Base-by-base conservation (phyloP, 306 rosid genomes). In the Acacia melanoxylon region DNA sequence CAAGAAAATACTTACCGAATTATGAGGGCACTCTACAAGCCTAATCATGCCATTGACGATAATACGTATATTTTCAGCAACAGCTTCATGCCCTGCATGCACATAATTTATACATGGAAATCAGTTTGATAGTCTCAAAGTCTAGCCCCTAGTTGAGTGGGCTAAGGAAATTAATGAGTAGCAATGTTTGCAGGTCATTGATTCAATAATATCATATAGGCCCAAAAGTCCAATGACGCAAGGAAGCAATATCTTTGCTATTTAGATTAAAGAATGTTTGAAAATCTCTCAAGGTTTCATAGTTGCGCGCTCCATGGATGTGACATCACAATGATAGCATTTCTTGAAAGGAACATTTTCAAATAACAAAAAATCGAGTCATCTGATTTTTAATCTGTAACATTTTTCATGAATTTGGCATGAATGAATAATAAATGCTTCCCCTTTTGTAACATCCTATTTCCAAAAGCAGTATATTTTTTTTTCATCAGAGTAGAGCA, bases 1-100 rank as follows among this genome's bases (percentile, higher is more conserved):
- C 44, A 68, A 81, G 81, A 82, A 81, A 78, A 46, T 83, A 24
- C 24, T 73, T 92, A 91, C 99, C 99, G 86, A 88, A 90, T 84
- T 93, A 89, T 95, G 91, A 79, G 97, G 92, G 74, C 89, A 95
- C 63, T 81, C 83, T 79, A 87, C 75, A 11, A 95, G 97, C 72
- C 78, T 78, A 58, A 90, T 86, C 65, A 95, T 89, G 76, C 94
- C 78, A 82, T 76, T 87, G 84, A 92, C 72, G 80, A 93, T 75
- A 58, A 83, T 83, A 81, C 85, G 94, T 61, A 90, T 97, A 86
- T 92, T 91, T 88, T 91, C 97, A 20, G 83, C 59, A 46, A 86
- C 91, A 77, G 89, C 90, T 85, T 91, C 96, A 76, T 81, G 91
- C 78, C 92, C 98, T 95, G 92, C 91, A 84, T 56, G 48, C 58